A percentile compares a stretch with the other conserved stretches of the same genome.
phyloP scores from a whole-genome alignment of 2,329 filamentous ascomycete genomes.

The Fusarium ambrosium region DNA sequence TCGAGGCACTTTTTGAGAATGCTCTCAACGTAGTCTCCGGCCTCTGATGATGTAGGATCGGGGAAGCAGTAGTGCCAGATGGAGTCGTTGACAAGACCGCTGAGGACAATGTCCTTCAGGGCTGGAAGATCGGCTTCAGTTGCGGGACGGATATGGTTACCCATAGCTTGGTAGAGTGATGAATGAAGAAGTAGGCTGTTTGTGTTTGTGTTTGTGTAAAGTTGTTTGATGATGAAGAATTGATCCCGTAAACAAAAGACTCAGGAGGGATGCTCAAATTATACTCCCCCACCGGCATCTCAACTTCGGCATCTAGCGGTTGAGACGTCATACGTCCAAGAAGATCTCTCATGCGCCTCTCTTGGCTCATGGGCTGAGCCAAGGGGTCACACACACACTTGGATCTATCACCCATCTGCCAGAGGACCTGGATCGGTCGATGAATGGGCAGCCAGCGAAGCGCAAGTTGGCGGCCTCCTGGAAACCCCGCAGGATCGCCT shows the following conservation, averaged over 20 bases:
- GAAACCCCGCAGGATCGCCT: conserved; percentile 15
- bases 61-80: conserved; percentile 38
- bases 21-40: conserved; percentile 24
- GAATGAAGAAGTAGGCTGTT: neutral
- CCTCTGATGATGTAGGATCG: conserved; percentile 3
- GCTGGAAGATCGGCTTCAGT: conserved; percentile 32
- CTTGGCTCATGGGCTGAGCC: conserved; percentile 13
- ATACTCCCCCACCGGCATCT: neutral
- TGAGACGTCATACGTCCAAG: conserved; percentile 2
- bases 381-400: neutral
- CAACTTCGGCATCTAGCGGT: neutral
- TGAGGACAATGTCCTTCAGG: conserved; percentile 36
- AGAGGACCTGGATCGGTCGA: conserved; percentile 4
- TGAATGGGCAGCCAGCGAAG: neutral
- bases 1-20: conserved; percentile 26
- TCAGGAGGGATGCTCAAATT: neutral
- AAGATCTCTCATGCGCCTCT: neutral
- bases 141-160: conserved; percentile 32
- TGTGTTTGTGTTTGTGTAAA: neutral
- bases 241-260: neutral
- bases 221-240: neutral
- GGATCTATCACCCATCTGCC: conserved; percentile 5
- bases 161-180: conserved; percentile 15
- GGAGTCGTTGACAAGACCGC: conserved; percentile 26
- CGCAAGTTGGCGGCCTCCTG: conserved; percentile 10